phyloP scores from a whole-genome alignment of 2,329 filamentous ascomycete species.

The Aspergillus vadensis region DNA sequence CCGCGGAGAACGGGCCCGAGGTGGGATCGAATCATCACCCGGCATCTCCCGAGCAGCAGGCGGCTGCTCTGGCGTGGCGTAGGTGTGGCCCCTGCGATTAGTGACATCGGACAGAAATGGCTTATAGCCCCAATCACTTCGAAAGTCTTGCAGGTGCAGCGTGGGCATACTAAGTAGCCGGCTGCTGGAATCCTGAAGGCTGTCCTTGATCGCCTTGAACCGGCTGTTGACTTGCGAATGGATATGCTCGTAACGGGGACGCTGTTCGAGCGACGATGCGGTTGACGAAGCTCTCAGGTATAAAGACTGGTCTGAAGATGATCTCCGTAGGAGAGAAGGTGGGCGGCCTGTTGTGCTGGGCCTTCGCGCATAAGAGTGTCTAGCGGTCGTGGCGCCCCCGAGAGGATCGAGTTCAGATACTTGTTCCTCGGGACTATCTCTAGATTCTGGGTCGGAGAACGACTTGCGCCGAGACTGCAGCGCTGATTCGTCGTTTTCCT shows the following conservation, averaged over 20 bases:
- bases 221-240: slow-evolving; percentile 84
- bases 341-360: slow-evolving; percentile 28
- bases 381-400: slow-evolving; percentile 30
- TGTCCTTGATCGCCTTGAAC: slow-evolving; percentile 87
- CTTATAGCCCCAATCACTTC: slow-evolving; percentile 38
- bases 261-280: slow-evolving; percentile 81
- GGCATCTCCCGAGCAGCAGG: slow-evolving; percentile 9
- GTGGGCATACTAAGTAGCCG: slow-evolving; percentile 57
- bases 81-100: slow-evolving; percentile 19
- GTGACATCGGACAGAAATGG: slow-evolving; percentile 36
- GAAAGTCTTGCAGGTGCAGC: slow-evolving; percentile 44
- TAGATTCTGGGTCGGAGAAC: slow-evolving; percentile 22
- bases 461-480: slow-evolving; percentile 13
- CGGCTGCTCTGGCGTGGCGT: slow-evolving; percentile 12
- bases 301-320: slow-evolving; percentile 76
- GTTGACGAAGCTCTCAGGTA: slow-evolving; percentile 71
- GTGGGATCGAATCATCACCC: not conserved
- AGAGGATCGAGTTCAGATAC: slow-evolving; percentile 37
- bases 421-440: slow-evolving; percentile 31
- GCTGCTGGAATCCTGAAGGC: slow-evolving; percentile 77
- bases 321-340: slow-evolving; percentile 54
- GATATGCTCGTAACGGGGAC: slow-evolving; percentile 76
- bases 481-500: slow-evolving; percentile 11
- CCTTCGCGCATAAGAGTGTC: slow-evolving; percentile 36
- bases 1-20: slow-evolving; percentile 23